Conservation (phyloP, 2,329 filamentous ascomycete species). For the Aphanocladium album region DNA sequence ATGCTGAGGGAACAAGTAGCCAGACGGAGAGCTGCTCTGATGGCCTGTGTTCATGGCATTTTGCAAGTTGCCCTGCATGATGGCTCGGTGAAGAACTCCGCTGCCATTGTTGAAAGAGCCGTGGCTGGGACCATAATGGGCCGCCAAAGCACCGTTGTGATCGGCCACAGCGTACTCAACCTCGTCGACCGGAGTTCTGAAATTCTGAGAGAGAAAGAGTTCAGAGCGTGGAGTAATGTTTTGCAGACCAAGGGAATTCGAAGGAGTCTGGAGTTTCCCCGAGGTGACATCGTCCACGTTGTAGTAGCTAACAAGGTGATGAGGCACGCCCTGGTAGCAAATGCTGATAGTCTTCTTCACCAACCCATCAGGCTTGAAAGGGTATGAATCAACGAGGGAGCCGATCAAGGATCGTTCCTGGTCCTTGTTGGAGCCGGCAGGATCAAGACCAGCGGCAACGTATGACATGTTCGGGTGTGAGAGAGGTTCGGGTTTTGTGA, state of each 20-base stretch:
- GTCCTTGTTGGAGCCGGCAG: constrained; percentile 22
- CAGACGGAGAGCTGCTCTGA: background rate
- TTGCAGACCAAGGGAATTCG: constrained; percentile 35
- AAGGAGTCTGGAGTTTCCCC: constrained; percentile 54
- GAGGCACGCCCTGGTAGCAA: constrained; percentile 65
- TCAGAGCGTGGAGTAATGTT: constrained; percentile 51
- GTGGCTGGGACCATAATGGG: constrained; percentile 7
- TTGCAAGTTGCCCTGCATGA: constrained; percentile 22
- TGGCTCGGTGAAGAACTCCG: constrained; percentile 22
- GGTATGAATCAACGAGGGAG: constrained; percentile 83
- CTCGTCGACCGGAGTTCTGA: constrained; percentile 61
- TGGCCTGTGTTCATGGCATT: constrained; percentile 10
- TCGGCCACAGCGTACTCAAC: constrained; percentile 34
- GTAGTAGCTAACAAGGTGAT: constrained; percentile 89
- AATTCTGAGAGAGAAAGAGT: constrained; percentile 59
- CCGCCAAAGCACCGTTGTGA: constrained; percentile 8
- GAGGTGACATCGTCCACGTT: constrained; percentile 70
- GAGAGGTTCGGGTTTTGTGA: constrained; percentile 29
- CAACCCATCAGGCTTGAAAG: constrained; percentile 75
- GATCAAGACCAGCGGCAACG: constrained; percentile 13
- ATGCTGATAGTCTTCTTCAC: constrained; percentile 93
- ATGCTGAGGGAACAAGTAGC: background rate
- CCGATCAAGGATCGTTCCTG: constrained; percentile 56
- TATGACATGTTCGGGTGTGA: constrained; percentile 21
- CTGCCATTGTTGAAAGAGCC: constrained; percentile 14